These are phyloP conservation scores for Diplodia mutila DNA, from an alignment of 2,329 filamentous ascomycete species.

Conservation along the genomic window DNA sequence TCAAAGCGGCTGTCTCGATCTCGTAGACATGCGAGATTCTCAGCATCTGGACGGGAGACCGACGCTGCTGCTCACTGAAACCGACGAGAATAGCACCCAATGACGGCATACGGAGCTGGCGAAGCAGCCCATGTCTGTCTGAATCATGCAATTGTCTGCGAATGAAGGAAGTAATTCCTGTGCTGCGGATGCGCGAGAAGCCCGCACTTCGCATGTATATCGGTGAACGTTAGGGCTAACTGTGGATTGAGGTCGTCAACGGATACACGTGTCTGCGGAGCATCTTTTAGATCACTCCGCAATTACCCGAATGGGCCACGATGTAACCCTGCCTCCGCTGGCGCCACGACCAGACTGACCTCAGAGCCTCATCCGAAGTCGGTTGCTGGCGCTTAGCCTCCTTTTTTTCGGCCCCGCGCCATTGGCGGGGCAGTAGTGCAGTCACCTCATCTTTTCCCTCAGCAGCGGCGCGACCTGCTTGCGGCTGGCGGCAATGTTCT, in stretches of 20 bases:
- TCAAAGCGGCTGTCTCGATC: slow-evolving; percentile 6
- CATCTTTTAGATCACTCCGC: slow-evolving; percentile 13
- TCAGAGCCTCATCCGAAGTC: slow-evolving; percentile 24
- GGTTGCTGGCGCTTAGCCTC: slow-evolving; percentile 17
- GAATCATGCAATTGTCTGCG: slow-evolving; percentile 21
- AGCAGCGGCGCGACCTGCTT: slow-evolving; percentile 67
- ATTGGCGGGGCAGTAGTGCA: slow-evolving; percentile 9
- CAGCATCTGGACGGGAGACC: slow-evolving; percentile 15
- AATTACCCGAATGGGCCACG: slow-evolving; percentile 21
- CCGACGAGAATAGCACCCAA: slow-evolving; percentile 21
- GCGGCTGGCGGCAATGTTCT: slow-evolving; percentile 60
- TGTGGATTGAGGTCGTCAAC: slow-evolving; percentile 22
- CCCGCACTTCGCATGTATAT: slow-evolving; percentile 16
- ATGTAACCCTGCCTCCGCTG: slow-evolving; percentile 23
- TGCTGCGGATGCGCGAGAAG: slow-evolving; percentile 5
- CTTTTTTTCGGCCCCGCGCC: slow-evolving; percentile 13
- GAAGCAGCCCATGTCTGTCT: slow-evolving; percentile 14
- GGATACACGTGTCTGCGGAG: slow-evolving; percentile 27
- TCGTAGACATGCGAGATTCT: neutral
- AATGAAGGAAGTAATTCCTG: slow-evolving; percentile 10
- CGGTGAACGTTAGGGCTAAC: slow-evolving; percentile 23
- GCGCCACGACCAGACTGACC: slow-evolving; percentile 20
- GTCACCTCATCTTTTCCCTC: slow-evolving; percentile 42
- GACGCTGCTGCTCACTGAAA: slow-evolving; percentile 19
- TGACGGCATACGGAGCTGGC: slow-evolving; percentile 1